phyloP scores from a whole-genome alignment of 306 rosid species.

The Albizia julibrissin region DNA sequence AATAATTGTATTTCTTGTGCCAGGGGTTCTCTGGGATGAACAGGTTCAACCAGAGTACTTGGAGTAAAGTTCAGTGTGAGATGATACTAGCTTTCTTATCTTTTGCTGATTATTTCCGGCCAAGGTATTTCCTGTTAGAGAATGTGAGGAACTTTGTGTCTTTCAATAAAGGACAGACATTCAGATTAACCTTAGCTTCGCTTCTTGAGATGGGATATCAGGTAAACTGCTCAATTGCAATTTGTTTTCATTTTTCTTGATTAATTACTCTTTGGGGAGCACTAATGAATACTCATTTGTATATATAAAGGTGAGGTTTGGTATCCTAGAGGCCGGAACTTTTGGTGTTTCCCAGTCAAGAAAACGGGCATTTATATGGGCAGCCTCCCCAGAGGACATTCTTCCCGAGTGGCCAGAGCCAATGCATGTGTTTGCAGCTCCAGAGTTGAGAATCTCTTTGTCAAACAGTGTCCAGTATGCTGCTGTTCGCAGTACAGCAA shows the following conservation, averaged over 20 bases:
- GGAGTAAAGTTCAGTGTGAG: conserved; percentile 99
- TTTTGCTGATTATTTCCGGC: conserved; percentile 95
- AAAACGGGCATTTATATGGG: conserved; percentile 98
- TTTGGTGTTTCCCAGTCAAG: conserved; percentile 96
- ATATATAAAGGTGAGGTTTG: conserved; percentile 81
- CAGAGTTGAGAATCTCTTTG: conserved; percentile 70
- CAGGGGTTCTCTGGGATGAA: conserved; percentile 99
- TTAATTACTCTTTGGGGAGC: conserved; percentile 12
- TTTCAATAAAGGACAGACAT: conserved; percentile 93
- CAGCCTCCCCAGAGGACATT: conserved; percentile 85
- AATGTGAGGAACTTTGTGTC: conserved; percentile 95
- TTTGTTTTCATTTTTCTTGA: conserved; percentile 7
- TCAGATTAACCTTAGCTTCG: conserved; percentile 83
- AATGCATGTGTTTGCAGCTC: conserved; percentile 87
- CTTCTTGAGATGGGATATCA: conserved; percentile 99
- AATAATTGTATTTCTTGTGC: conserved; percentile 15
- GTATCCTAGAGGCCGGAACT: conserved; percentile 96
- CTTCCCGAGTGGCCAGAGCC: conserved; percentile 99
- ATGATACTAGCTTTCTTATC: conserved; percentile 96
- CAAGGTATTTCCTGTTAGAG: conserved; percentile 89
- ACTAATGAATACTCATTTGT: conserved; percentile 28
- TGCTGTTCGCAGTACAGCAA: conserved; percentile 83
- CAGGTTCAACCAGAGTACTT: conserved; percentile 81
- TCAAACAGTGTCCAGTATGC: conserved; percentile 69
- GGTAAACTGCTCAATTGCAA: conserved; percentile 47